Percentiles rank a stretch among this genome's conserved stretches.
phyloP scores from a whole-genome alignment of 2,329 filamentous ascomycete species.

The Myriangium duriaei region DNA sequence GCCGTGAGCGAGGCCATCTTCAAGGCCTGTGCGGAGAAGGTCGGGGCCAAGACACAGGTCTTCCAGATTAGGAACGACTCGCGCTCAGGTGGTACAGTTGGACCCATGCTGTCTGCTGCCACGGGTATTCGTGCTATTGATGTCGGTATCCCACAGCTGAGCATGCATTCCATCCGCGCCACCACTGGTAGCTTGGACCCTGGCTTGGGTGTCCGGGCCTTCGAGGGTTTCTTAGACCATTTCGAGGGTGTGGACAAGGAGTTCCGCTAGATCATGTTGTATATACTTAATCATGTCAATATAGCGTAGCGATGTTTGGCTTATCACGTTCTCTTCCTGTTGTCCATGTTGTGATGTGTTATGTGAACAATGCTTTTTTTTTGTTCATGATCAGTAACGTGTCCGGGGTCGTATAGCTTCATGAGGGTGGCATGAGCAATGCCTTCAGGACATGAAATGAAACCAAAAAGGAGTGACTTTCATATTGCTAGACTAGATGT shows the following conservation, averaged over 20 bases:
- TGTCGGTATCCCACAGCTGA: slow-evolving; percentile 79
- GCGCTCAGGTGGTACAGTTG: slow-evolving; percentile 84
- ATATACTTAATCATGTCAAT: no score
- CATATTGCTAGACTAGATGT: no score
- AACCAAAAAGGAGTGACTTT: no score
- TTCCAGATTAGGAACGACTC: slow-evolving; percentile 95
- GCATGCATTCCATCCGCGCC: slow-evolving; percentile 86
- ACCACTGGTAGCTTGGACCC: slow-evolving; percentile 79
- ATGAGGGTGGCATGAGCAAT: no score
- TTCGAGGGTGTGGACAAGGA: slow-evolving; percentile 77
- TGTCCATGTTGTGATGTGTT: no score
- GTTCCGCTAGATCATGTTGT: slow-evolving; percentile 39
- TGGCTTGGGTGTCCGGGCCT: slow-evolving; percentile 74
- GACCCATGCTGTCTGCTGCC: slow-evolving; percentile 69
- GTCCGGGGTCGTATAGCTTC: no score
- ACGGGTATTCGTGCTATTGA: slow-evolving; percentile 78
- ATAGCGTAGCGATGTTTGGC: no score
- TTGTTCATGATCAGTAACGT: no score
- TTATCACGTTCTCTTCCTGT: no score
- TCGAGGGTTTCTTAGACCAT: slow-evolving; percentile 76
- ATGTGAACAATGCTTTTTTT: no score
- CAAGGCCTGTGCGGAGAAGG: slow-evolving; percentile 62
- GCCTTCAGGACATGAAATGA: no score
- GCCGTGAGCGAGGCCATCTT: slow-evolving; percentile 72
- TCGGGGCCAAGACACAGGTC: slow-evolving; percentile 59